A percentile compares a stretch with the other conserved stretches of the same genome.
phyloP scores from a whole-genome alignment of 2,329 filamentous ascomycete species.

The Exophiala sp. region DNA sequence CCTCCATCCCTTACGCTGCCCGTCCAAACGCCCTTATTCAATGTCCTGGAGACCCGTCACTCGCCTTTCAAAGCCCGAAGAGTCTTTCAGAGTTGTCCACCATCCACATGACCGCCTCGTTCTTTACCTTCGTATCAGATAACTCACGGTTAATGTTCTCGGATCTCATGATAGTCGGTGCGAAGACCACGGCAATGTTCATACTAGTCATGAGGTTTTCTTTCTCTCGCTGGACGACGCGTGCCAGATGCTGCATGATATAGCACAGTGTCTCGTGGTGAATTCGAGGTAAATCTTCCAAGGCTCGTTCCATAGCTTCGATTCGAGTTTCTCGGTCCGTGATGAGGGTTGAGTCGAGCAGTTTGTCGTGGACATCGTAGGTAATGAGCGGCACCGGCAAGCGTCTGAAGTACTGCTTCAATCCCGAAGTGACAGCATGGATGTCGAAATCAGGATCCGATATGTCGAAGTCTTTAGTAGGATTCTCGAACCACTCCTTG shows the following conservation, averaged over 20 bases:
- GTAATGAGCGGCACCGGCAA: constrained; percentile 84
- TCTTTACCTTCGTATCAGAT: constrained; percentile 92
- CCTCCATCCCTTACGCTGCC: not conserved
- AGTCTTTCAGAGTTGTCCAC: constrained; percentile 83
- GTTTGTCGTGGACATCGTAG: constrained; percentile 82
- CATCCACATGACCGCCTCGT: constrained; percentile 83
- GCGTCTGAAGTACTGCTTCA: constrained; percentile 97
- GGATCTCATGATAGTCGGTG: constrained; percentile 93
- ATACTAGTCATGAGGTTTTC: constrained; percentile 96
- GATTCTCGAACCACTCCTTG: constrained; percentile 80
- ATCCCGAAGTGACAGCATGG: constrained; percentile 85
- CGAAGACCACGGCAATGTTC: constrained; percentile 94
- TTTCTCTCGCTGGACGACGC: constrained; percentile 73
- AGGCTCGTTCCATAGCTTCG: constrained; percentile 63
- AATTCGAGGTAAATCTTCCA: constrained; percentile 71
- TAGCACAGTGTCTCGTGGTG: constrained; percentile 90
- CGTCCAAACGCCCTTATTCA: constrained; percentile 14
- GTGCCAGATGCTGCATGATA: constrained; percentile 83
- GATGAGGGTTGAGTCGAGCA: constrained; percentile 65
- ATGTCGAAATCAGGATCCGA: constrained; percentile 92
- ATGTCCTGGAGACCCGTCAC: not conserved
- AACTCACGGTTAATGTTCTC: constrained; percentile 86
- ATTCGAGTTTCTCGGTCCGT: constrained; percentile 56
- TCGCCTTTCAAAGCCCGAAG: constrained; percentile 46
- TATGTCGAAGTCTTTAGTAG: constrained; percentile 74